Base-by-base conservation (phyloP, 768 basidiomycete species). In the Tylopilus plumbeoviolaceoides region DNA sequence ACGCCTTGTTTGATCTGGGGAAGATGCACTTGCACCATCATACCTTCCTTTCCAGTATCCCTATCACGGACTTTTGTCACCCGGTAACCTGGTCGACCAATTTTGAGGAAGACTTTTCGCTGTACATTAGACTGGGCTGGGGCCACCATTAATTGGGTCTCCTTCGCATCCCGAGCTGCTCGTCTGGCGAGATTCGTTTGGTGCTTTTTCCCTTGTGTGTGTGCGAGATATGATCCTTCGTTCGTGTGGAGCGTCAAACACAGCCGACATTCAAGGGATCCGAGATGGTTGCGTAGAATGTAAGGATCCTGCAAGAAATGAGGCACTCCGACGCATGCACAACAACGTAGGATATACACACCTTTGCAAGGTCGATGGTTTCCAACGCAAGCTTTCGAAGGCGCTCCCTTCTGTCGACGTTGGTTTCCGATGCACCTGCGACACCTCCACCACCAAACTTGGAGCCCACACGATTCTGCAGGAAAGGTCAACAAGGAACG, bases 121-220 rank as follows among this genome's bases (percentile, higher is more conserved):
- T 89, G 90, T 18, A 98, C 79, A 50, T 73, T 83, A 61, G 79
- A 83, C 71, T 88, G 87, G 2, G 86, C 72, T 8, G 90, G 91
- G 7, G 91, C 87, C 57, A 95, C 86, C 81, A 91, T 93, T 59
- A 95, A 72, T 66, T 90, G 85, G 0, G 88, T 84, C 65, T 98
- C 97, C 67, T 98, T 97, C 44, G 91, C 89, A 77, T 98, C 97
- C 58, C 87, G 84, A n/a, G 95, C 95, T 0, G 97, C 97, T 59
- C 97, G 87, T 38, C 97, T 83, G 14, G 97, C 97, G 47, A 99
- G 84, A 68, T 98, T 98, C 4, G 95, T 98, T 69, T 98, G 97
- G 68, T 98, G 97, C 68, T 98, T 99, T 76, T 98, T 99, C 20
- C 97, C 97, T 75, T 98, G 97, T 0, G 97, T 99, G 63, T 99